Evolutionary conservation across 2,329 filamentous ascomycete species (phyloP), one percentile per base, ranked within the genome.

Genomic region (Hymenoscyphus linearis): DNA sequence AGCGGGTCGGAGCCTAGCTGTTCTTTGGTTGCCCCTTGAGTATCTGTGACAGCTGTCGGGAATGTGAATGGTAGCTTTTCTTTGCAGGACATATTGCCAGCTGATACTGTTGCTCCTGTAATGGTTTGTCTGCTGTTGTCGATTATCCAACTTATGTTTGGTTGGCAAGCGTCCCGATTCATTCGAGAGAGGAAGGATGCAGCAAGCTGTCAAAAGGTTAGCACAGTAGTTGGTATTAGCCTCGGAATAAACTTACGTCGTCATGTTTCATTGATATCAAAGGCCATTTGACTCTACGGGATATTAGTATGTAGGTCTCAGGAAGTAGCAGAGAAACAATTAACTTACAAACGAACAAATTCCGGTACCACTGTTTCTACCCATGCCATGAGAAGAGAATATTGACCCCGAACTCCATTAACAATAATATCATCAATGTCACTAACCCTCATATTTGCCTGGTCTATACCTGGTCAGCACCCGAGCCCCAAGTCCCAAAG

Each of bases 1-100:
- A 78, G 68, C 4, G 81, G 80, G 70, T 83, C 81, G 50, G 68
- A 78, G 16, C 84, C 85, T 71, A 84, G 72, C 67, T 87, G 82
- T 53, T 71, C 69, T 16, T 52, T 62, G 27, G 57, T 66, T 18
- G 60, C 63, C 13, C 65, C 63, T 66, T 65, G 31, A 4, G 65
- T 65, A 36, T 64, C 40, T 4, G 59, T 65, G 2, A 69, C 67
- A 2, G 64, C 2, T 2, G 57, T 64, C 1, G 83, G 83, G 44
- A 71, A 52, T 2, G 69, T 71, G 37, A 70, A 56, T 13, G 68
- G 68, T n/a, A 71, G 35, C 6, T 66, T 62, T 18, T 63, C 62
- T 52, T 58, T 55, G 62, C 69, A 71, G 40, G 25, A 56, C 9
- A 52, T 40, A 36, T 57, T 59, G 26, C 56, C 60, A 79, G 82